Base-by-base conservation (phyloP, 2,329 filamentous ascomycete species). In the Colletotrichum karsti region DNA sequence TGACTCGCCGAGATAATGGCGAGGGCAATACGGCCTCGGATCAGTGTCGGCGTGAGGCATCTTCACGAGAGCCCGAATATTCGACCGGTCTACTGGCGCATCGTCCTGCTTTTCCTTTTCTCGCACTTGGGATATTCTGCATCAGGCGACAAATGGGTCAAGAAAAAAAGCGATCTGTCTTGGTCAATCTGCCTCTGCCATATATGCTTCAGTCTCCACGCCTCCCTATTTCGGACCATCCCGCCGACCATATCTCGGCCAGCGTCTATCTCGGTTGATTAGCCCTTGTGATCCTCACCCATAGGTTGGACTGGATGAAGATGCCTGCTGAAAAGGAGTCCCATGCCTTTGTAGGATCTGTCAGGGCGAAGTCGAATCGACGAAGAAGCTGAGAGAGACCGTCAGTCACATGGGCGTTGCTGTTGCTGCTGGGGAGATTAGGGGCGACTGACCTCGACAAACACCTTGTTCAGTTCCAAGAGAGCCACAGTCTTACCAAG, bases 401-500 rank as follows among this genome's bases (percentile, higher is more conserved):
- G 41, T 56, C 22, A 67, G 39, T 35, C 39, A 33, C 13, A 4
- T n/a, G 22, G 5, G 12, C 13, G 24, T 18, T 12, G 10, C 9
- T 12, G 39, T 53, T 12, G 33, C 12, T 20, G 20, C 22, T 18
- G 18, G 30, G 24, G 53, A 18, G 30, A 28, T 18, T 24, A 42
- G 3, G 22, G 26, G 55, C 13, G 13, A 63, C 77, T 73, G 69
- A 84, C 81, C 78, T 83, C 80, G 35, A 81, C 78, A 63, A 83
- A 74, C 3, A 80, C 72, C 72, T 85, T 85, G 69, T 82, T 79
- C 59, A 84, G 68, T 73, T 84, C 82, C 67, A 84, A 78, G 66
- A 80, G 71, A 8, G 82, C 82, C 48, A 85, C 79, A 22, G 78
- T 76, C 72, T 79, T 82, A 5, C 84, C 85, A n/a, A 86, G 72